phyloP scores from a whole-genome alignment of 2,329 filamentous ascomycete genomes.

The Pseudonectria foliicola region DNA sequence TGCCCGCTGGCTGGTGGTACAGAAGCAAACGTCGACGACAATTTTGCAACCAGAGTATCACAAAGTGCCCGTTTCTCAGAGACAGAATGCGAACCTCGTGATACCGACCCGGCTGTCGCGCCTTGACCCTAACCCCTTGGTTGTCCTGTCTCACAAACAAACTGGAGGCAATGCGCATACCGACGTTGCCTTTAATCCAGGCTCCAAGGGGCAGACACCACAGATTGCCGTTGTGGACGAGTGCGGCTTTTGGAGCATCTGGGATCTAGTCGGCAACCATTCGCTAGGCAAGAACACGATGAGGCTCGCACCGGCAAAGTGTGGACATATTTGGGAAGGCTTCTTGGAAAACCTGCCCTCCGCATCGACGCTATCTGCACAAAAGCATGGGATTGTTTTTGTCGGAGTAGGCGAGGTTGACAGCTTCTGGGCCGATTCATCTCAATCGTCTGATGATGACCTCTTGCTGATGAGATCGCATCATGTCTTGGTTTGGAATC shows the following conservation, averaged over 20 bases:
- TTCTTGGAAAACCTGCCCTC: slow-evolving; percentile 27
- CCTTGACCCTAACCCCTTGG: slow-evolving; percentile 48
- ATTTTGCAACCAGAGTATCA: slow-evolving; percentile 46
- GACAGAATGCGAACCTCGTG: slow-evolving; percentile 3
- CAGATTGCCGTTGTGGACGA: slow-evolving; percentile 62
- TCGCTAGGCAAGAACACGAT: slow-evolving; percentile 27
- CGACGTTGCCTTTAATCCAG: slow-evolving; percentile 59
- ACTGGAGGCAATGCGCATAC: slow-evolving; percentile 51
- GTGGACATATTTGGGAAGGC: slow-evolving; percentile 39
- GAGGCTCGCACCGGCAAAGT: slow-evolving; percentile 26
- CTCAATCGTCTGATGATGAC: slow-evolving; percentile 5
- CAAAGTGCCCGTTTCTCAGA: slow-evolving; percentile 25
- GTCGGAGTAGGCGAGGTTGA: slow-evolving; percentile 25
- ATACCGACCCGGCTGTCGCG: slow-evolving; percentile 34
- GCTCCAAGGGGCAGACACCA: slow-evolving; percentile 37
- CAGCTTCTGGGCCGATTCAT: slow-evolving; percentile 12
- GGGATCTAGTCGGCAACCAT: slow-evolving; percentile 45
- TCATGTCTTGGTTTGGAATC: slow-evolving; percentile 31
- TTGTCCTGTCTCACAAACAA: slow-evolving; percentile 42
- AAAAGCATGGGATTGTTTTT: slow-evolving; percentile 38
- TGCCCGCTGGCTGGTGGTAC: slow-evolving; percentile 46
- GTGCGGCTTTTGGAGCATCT: slow-evolving; percentile 59
- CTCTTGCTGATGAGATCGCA: slow-evolving; percentile 10
- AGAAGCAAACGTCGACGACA: slow-evolving; percentile 44
- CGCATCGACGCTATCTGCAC: slow-evolving; percentile 20